Base-by-base conservation (phyloP, 495 filamentous ascomycete genomes). In the Ramalina intermedia region DNA sequence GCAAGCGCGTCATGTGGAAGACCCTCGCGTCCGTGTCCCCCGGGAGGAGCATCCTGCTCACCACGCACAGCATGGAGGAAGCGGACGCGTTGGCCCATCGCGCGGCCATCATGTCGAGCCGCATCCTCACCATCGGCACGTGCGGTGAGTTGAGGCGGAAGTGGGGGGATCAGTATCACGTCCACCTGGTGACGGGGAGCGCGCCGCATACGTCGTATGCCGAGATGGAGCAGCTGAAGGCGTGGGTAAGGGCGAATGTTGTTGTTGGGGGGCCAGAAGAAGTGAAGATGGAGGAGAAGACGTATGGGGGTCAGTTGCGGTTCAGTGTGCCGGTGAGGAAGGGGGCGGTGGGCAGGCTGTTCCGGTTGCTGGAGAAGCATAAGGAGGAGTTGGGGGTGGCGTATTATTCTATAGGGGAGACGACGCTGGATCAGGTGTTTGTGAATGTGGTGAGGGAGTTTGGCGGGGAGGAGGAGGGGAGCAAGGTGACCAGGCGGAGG, bases 361-460 rank as follows among this genome's bases (percentile, higher is more conserved):
- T 90, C 53, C 71, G 77, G 40, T 50, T 73, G 36, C 66, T 93
- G 1, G 86, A 90, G 63, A 71, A 73, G 55, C 64, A 75, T 44
- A 81, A 76, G 57, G 66, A 74, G 29, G 61, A 58, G 18, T 55
- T 88, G 41, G 80, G 82, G 1, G 65, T 89, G 18, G 78, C 81
- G 66, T 82, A 83, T 60, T 89, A 82, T 61, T 81, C 78, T 37
- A 80, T 87, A 51, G 79, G 72, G 42, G 82, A 81, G 54, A 86
- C 83, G 46, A 87, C 82, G 41, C 70, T 90, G 51, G 85, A 90
- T 63, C 81, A 89, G 66, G 84, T 90, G 0, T 90, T 93, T 63
- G 65, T 93, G 66, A 75, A 66, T 29, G 84, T 90, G 52, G 83
- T 89, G 1, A 76, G 76, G 26, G 70, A 72, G 61, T 79, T 87